Conservation (phyloP, 108 stramenopile species). For the Aurantiochytrium sp. region DNA sequence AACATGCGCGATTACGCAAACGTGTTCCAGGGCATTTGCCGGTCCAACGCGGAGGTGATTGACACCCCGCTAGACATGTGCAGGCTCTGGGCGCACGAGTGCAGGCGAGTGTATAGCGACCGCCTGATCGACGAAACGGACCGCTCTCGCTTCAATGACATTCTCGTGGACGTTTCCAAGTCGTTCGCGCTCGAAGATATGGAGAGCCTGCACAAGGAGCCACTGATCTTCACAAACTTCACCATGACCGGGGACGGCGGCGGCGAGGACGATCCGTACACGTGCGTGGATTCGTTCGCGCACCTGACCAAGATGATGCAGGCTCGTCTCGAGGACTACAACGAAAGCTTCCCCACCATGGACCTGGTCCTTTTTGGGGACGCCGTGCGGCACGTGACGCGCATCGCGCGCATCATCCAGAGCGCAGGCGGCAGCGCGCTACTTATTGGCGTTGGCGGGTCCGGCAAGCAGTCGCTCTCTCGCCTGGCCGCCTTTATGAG, state of each 20-base stretch:
- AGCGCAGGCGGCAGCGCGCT: slow-evolving; percentile 79
- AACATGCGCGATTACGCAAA: slow-evolving; percentile 83
- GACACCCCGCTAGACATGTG: slow-evolving; percentile 55
- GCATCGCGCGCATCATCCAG: slow-evolving; percentile 75
- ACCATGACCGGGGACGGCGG: slow-evolving; percentile 42
- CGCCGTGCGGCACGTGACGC: slow-evolving; percentile 75
- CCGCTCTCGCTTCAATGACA: slow-evolving; percentile 49
- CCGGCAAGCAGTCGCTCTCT: slow-evolving; percentile 75
- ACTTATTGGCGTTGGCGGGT: slow-evolving; percentile 82
- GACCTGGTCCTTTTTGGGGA: slow-evolving; percentile 79
- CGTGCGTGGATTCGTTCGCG: neutral
- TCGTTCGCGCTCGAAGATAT: slow-evolving; percentile 38
- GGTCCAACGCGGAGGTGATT: slow-evolving; percentile 60
- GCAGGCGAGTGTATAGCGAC: slow-evolving; percentile 71
- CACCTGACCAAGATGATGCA: slow-evolving; percentile 38
- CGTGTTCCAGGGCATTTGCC: slow-evolving; percentile 75
- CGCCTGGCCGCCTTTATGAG: slow-evolving; percentile 77
- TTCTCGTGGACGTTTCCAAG: slow-evolving; percentile 29
- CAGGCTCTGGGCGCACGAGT: slow-evolving; percentile 75
- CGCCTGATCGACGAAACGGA: slow-evolving; percentile 67
- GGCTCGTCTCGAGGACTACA: slow-evolving; percentile 72
- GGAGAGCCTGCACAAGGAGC: slow-evolving; percentile 30
- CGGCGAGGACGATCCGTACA: neutral
- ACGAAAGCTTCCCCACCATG: slow-evolving; percentile 80
- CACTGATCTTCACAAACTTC: slow-evolving; percentile 73